Evolutionary conservation across 805 yeast genomes (phyloP), one percentile per base, ranked within the genome.

Genomic region (Ogataea trehalophila): DNA sequence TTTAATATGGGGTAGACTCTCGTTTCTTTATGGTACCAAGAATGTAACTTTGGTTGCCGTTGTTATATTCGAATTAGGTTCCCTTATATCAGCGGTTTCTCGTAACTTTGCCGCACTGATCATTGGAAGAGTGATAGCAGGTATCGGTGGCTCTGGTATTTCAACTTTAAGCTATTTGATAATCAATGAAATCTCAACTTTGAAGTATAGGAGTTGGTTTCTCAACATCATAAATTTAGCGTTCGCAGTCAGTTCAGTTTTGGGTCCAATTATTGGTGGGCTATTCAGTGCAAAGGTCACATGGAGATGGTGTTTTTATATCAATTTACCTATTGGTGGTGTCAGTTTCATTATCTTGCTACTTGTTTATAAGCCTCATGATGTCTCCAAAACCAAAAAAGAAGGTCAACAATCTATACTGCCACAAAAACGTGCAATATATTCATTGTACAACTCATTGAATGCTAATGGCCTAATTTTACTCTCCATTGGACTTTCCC

Each of bases 221-320:
- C 62, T 73, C 61, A 64, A 70, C 23, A 53, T 71, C 4, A 61
- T 74, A 16, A 75, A 74, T 1, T 63, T 72, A 4, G 72, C 78
- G 1, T 79, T 72, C 52, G 75, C 78, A 2, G 65, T 77, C 3
- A 75, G 83, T 0, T 71, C 78, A 5, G 81, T 77, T 8, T 53
- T 71, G 18, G 89, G 89, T 1, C 90, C 90, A 0, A 68, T 81
- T 39, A 59, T 84, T 16, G 88, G 88, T 16, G 89, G 89, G 35
- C 81, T 80, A 0, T 76, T 85, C 48, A 50, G 55, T 20, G 48
- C 45, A 18, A 73, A 84, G 3, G 66, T 77, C 2, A 66, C 80
- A 16, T 85, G 90, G 90, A 70, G 90, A 57, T 83, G 90, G 88
- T 80, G 87, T 56, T 85, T 83, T 60, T 85, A 79, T 64, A 71